These are phyloP conservation scores for Leptomonas pyrrhocoris DNA, from an alignment of 208 protist species.

Conservation along the genomic window DNA sequence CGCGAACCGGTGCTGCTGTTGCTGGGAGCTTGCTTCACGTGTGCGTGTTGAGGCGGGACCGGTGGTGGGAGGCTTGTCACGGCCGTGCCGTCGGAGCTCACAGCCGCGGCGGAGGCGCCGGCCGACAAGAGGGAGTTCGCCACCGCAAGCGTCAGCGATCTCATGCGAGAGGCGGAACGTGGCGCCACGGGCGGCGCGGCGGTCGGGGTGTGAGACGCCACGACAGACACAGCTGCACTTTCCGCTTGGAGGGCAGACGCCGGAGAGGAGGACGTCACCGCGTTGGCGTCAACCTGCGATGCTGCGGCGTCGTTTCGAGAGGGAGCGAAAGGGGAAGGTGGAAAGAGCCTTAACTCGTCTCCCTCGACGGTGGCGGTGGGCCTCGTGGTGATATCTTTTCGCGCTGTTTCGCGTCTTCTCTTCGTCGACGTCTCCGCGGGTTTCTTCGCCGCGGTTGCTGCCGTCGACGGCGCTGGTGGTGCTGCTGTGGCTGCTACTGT, in stretches of 20 bases:
- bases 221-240: background rate
- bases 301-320: background rate
- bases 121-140: background rate
- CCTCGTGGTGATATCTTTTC: no score
- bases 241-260: background rate
- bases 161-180: background rate
- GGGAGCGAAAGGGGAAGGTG: background rate
- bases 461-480: background rate
- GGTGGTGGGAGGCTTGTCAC: background rate
- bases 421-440: background rate
- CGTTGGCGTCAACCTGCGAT: background rate
- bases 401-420: no score
- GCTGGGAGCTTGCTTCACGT: background rate
- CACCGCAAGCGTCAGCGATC: background rate
- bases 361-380: no score
- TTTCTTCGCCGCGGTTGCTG: background rate
- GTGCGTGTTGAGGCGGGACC: background rate
- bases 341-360: conserved; percentile 2
- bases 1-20: background rate
- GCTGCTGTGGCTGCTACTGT: background rate
- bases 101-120: background rate
- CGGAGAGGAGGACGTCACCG: background rate
- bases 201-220: background rate
- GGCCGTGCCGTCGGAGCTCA: background rate
- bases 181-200: conserved; percentile 5